Percentiles rank a stretch among this genome's conserved stretches.
Conservation (phyloP, 805 yeast genomes). For the Saccharomycopsis babjevae region DNA sequence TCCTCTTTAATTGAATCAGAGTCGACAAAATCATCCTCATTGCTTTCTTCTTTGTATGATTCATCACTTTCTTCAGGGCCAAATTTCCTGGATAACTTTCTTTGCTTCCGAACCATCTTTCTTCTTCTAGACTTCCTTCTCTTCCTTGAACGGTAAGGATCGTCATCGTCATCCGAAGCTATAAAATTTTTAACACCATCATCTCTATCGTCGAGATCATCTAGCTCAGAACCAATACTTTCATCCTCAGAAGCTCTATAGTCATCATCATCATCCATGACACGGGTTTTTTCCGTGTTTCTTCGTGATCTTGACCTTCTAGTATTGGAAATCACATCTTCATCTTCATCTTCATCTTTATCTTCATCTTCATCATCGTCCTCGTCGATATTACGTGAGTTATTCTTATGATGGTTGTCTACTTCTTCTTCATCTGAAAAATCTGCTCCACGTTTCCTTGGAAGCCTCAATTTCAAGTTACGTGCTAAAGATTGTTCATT, state of each 20-base stretch:
- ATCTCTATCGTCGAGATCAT: slow-evolving; percentile 14
- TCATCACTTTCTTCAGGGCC: slow-evolving; percentile 16
- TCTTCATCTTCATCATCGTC: slow-evolving; percentile 18
- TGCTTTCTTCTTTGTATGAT: slow-evolving; percentile 24
- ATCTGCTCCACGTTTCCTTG: not conserved
- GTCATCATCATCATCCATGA: slow-evolving; percentile 31
- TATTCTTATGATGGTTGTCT: slow-evolving; percentile 1
- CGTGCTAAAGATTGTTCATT: slow-evolving; percentile 20
- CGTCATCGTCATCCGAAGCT: slow-evolving; percentile 21
- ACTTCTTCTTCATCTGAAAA: slow-evolving; percentile 7
- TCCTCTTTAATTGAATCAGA: slow-evolving; percentile 20
- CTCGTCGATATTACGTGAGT: not conserved
- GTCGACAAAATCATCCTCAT: slow-evolving; percentile 22
- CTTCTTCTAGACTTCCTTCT: slow-evolving; percentile 17
- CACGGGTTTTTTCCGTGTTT: slow-evolving; percentile 26
- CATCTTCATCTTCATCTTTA: slow-evolving; percentile 21
- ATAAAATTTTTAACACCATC: slow-evolving; percentile 20
- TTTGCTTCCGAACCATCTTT: slow-evolving; percentile 15
- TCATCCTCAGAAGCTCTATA: slow-evolving; percentile 12
- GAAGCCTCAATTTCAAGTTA: slow-evolving; percentile 15
- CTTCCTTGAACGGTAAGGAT: slow-evolving; percentile 1
- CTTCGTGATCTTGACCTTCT: slow-evolving; percentile 21
- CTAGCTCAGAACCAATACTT: slow-evolving; percentile 16
- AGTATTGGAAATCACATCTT: slow-evolving; percentile 19
- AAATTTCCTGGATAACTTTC: slow-evolving; percentile 9